phyloP scores from a whole-genome alignment of 2,329 filamentous ascomycete genomes.

The Dothistroma septosporum region DNA sequence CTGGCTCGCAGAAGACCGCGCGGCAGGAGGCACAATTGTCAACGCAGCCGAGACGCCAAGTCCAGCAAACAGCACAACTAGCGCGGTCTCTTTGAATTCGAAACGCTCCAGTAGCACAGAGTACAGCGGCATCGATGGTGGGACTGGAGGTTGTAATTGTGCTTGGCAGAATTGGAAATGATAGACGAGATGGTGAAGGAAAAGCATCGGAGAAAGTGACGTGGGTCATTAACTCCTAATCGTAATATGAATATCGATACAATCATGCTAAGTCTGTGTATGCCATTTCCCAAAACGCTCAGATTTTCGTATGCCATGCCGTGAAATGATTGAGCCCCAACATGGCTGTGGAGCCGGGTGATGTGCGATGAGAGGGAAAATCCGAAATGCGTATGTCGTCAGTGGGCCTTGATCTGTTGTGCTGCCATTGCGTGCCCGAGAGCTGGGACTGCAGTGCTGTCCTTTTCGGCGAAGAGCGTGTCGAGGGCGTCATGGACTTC shows the following conservation, averaged over 20 bases:
- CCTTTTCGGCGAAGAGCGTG: constrained; percentile 61
- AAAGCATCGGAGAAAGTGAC: background rate
- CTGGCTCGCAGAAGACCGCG: constrained; percentile 52
- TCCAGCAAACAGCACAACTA: constrained; percentile 23
- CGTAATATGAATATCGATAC: constrained; percentile 1
- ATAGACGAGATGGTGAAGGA: background rate
- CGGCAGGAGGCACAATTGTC: constrained; percentile 45
- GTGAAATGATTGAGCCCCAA: background rate
- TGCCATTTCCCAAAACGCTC: background rate
- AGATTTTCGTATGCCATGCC: background rate
- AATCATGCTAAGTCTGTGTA: background rate
- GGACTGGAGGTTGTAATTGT: constrained; percentile 57
- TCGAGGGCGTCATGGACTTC: constrained; percentile 75
- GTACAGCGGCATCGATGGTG: constrained; percentile 55
- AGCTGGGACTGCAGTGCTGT: constrained; percentile 13
- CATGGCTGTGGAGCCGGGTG: background rate
- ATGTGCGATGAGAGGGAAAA: background rate
- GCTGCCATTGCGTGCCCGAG: constrained; percentile 11
- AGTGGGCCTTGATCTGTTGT: constrained; percentile 16
- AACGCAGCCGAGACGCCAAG: constrained; percentile 48
- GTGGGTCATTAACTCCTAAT: background rate
- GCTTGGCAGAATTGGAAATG: constrained; percentile 53
- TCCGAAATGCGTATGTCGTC: background rate
- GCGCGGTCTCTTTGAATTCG: background rate
- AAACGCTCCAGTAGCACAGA: background rate